Conservation (phyloP, 345 rosid species). For the Eucalyptus sideroxylon region DNA sequence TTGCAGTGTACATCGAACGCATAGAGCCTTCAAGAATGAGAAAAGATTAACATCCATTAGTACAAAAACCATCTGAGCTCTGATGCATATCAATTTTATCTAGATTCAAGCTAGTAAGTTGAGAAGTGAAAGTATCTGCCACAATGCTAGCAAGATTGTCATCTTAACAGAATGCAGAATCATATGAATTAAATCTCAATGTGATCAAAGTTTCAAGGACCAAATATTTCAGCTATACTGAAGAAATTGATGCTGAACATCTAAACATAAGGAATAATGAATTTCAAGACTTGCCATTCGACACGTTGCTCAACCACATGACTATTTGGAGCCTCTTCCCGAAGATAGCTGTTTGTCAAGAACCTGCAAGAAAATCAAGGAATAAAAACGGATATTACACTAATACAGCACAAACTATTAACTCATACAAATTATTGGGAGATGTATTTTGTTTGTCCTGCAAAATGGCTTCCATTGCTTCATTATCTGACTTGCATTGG, state of each 20-base stretch:
- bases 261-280: not conserved
- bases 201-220: not conserved
- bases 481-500: not conserved
- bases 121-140: not conserved
- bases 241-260: not conserved
- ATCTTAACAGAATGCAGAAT: not conserved
- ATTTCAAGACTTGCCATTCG: constrained; percentile 70
- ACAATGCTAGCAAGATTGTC: not conserved
- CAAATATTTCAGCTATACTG: not conserved
- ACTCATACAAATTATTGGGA: not conserved
- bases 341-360: constrained; percentile 85
- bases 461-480: not conserved
- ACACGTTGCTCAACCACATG: constrained; percentile 98
- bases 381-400: not conserved
- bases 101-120: not conserved
- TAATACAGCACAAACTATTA: not conserved
- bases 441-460: not conserved
- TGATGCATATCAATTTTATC: not conserved
- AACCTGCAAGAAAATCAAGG: constrained; percentile 34
- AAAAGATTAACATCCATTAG: not conserved
- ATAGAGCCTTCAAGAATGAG: constrained; percentile 55
- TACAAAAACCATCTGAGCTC: not conserved
- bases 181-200: not conserved
- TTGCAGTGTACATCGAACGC: constrained; percentile 99
- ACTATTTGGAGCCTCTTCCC: constrained; percentile 95